Conservation (phyloP, 2,329 filamentous ascomycete species). For the Fusarium lateritium region DNA sequence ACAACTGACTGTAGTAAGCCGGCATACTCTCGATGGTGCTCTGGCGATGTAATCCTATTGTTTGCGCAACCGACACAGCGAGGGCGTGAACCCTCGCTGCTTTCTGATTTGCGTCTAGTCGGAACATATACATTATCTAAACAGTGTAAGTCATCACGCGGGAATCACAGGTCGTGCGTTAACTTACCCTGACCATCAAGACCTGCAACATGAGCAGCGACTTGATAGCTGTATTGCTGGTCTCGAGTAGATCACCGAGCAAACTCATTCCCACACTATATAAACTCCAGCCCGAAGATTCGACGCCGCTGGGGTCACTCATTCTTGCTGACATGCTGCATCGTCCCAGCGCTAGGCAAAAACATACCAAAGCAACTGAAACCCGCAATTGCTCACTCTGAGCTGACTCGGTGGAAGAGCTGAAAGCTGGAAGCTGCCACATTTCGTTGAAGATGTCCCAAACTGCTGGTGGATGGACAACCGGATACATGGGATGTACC, state of each 20-base stretch:
- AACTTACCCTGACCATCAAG: slow-evolving; percentile 26
- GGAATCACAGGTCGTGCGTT: background rate
- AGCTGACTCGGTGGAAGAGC: slow-evolving; percentile 11
- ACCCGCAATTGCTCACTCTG: slow-evolving; percentile 27
- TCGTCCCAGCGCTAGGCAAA: slow-evolving; percentile 37
- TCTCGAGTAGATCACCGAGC: slow-evolving; percentile 31
- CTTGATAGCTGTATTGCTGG: slow-evolving; percentile 32
- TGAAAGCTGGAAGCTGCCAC: slow-evolving; percentile 30
- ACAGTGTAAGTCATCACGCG: background rate
- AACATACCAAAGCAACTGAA: slow-evolving; percentile 34
- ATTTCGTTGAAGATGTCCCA: slow-evolving; percentile 39
- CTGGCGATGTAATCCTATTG: slow-evolving; percentile 36
- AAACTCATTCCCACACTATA: slow-evolving; percentile 31
- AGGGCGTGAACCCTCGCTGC: slow-evolving; percentile 31
- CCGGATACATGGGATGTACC: slow-evolving; percentile 32
- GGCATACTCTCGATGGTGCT: slow-evolving; percentile 32
- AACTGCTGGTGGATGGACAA: slow-evolving; percentile 28
- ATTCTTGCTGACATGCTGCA: slow-evolving; percentile 38
- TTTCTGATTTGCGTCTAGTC: slow-evolving; percentile 36
- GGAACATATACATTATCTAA: slow-evolving; percentile 37
- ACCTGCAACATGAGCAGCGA: slow-evolving; percentile 36
- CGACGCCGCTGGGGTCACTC: slow-evolving; percentile 28
- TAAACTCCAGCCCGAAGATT: slow-evolving; percentile 38
- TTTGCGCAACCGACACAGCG: slow-evolving; percentile 29
- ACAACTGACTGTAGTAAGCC: slow-evolving; percentile 29